Evolutionary conservation across 2,329 filamentous ascomycete genomes (phyloP).

Genomic region (Lasiodiplodia sp.): DNA sequence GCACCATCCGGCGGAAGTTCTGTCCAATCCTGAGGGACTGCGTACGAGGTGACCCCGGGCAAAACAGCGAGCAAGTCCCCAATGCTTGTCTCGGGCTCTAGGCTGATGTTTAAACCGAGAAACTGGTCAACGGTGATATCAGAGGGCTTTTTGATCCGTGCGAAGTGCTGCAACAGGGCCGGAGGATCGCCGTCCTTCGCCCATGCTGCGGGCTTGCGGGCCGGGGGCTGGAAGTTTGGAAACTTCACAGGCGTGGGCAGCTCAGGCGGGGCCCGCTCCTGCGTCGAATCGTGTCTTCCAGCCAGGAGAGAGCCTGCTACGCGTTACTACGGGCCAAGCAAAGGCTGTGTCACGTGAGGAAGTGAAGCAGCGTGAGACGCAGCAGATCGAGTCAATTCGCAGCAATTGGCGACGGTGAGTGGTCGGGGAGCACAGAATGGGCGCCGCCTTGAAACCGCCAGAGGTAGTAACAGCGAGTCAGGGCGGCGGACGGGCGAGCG

Average conservation of each 20-base stretch:
- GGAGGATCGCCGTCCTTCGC: conserved; percentile 37
- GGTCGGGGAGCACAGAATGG: conserved; percentile 1
- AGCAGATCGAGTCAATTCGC: conserved; percentile 7
- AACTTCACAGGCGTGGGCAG: conserved; percentile 60
- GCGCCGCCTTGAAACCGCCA: conserved; percentile 22
- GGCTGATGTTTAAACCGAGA: conserved; percentile 52
- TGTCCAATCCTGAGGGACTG: conserved; percentile 49
- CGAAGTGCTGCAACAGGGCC: conserved; percentile 45
- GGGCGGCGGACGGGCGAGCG: not conserved
- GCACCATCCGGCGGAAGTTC: conserved; percentile 39
- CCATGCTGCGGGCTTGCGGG: conserved; percentile 42
- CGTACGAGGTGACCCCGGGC: conserved; percentile 45
- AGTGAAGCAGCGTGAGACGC: conserved; percentile 21
- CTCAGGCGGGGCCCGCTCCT: conserved; percentile 56
- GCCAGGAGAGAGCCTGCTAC: conserved; percentile 45
- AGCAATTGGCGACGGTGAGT: not conserved
- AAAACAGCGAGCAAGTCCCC: conserved; percentile 49
- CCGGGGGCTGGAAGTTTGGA: conserved; percentile 53
- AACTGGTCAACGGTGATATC: conserved; percentile 51
- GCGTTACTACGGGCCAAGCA: conserved; percentile 14
- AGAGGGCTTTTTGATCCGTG: conserved; percentile 49
- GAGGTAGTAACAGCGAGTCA: conserved; percentile 20
- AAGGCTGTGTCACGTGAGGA: conserved; percentile 13
- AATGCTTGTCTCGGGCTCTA: conserved; percentile 46
- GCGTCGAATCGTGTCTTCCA: conserved; percentile 47